Evolutionary conservation across 345 rosid genomes (phyloP).

Genomic region (Populus pruinosa): DNA sequence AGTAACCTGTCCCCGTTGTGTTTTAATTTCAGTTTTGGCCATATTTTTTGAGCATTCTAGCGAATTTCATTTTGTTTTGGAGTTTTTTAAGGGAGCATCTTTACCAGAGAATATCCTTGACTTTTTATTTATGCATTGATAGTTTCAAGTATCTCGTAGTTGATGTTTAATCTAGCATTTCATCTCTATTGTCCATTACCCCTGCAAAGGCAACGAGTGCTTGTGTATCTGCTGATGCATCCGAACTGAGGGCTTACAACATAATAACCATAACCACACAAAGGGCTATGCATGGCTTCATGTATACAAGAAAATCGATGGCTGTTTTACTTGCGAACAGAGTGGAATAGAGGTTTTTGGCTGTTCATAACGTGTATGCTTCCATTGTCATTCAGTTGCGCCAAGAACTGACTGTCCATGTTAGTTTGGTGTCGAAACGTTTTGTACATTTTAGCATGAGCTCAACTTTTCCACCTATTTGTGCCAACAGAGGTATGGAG

Average conservation of each 20-base stretch:
- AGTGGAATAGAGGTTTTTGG: not conserved
- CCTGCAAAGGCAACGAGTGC: not conserved
- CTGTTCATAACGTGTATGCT: not conserved
- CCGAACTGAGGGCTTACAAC: not conserved
- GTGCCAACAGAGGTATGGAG: not conserved
- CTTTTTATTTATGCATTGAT: not conserved
- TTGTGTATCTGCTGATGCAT: not conserved
- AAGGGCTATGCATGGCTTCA: not conserved
- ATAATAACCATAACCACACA: not conserved
- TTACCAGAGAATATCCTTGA: not conserved
- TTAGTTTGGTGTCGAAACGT: not conserved
- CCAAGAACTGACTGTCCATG: not conserved
- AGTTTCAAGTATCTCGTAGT: not conserved
- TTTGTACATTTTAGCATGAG: not conserved
- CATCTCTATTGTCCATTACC: too few species aligned
- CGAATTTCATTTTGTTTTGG: slow-evolving; percentile 4
- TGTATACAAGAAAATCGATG: not conserved
- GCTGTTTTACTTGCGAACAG: not conserved
- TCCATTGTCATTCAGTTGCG: not conserved
- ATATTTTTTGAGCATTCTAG: not conserved
- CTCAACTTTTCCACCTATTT: not conserved
- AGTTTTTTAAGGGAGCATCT: not conserved
- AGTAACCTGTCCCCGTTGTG: not conserved
- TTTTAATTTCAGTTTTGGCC: not conserved
- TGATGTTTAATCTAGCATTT: not conserved